These are phyloP conservation scores for Trametes villosa DNA, from an alignment of 768 basidiomycete species.

Conservation along the genomic window DNA sequence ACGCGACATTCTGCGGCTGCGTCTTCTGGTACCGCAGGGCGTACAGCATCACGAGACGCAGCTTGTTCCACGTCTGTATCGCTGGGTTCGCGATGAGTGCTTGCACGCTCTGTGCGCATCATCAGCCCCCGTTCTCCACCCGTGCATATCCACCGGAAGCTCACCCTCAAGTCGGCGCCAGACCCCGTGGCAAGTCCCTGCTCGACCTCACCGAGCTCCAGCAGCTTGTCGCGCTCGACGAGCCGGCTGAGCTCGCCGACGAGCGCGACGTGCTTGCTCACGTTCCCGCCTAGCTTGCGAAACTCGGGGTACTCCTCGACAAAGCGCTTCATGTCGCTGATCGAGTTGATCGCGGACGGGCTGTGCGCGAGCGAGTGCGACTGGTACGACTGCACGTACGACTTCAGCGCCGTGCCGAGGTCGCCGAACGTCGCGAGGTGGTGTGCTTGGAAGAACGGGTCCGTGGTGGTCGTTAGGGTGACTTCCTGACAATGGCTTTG, in stretches of 20 bases:
- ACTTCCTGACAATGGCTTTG: conserved; percentile 66
- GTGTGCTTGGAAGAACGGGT: conserved; percentile 92
- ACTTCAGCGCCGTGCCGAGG: conserved; percentile 86
- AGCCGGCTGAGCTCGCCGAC: conserved; percentile 95
- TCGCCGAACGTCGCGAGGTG: conserved; percentile 95
- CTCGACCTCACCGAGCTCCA: conserved; percentile 93
- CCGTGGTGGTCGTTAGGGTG: conserved; percentile 87
- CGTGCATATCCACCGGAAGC: conserved; percentile 20
- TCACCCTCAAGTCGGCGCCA: conserved; percentile 85
- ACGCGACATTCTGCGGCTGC: conserved; percentile 78
- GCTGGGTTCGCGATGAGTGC: conserved; percentile 66
- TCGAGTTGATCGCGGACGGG: conserved; percentile 87
- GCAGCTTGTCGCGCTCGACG: conserved; percentile 81
- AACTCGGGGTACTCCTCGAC: conserved; percentile 99
- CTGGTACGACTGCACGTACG: conserved; percentile 94
- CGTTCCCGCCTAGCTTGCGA: conserved; percentile 93
- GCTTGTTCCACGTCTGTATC: conserved; percentile 80
- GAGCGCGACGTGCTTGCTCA: conserved; percentile 96
- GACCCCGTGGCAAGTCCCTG: conserved; percentile 94
- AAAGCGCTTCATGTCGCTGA: conserved; percentile 95
- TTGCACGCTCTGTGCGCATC: conserved; percentile 71
- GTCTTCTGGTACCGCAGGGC: conserved; percentile 95
- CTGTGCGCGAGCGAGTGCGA: conserved; percentile 76
- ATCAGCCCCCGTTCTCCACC: neutral
- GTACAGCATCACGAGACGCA: conserved; percentile 88